Evolutionary conservation across 2,329 filamentous ascomycete species (phyloP), one percentile per base, ranked within the genome.

Genomic region (Rosellinia necatrix): DNA sequence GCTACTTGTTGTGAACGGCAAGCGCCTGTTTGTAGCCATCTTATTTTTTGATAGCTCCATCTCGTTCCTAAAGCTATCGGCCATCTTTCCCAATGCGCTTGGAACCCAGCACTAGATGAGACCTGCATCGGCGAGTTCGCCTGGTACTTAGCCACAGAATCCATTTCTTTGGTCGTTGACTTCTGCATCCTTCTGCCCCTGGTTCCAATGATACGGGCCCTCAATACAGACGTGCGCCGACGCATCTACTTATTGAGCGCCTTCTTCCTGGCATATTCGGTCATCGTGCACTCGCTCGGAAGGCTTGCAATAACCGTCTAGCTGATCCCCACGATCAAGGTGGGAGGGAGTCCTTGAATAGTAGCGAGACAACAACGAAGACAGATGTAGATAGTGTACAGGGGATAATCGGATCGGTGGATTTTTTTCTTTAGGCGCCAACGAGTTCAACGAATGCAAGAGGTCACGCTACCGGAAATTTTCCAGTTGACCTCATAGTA

Each of bases 11-110:
- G 17, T 50, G 13, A 47, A 56, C 21, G 56, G 32, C 19, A 61
- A 57, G 44, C 40, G 43, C 15, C 52, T 61, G n/a, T 61, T 53
- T 38, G 47, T 61, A 34, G 49, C 53, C 41, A 55, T 59, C 49
- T 61, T 61, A 46, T 57, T 61, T 27, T 61, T 59, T 50, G 56
- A 61, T 21, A 49, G 40, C 41, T 56, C 56, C 32, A 59, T 61
- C 37, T 51, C 59, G 17, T 37, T 61, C 38, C 59, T 56, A 9
- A 61, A 61, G 44, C 38, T 61, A 5, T 61, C 59, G 13, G 59
- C 56, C 46, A 49, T 61, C 17, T 59, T 53, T 48, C 59, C 59
- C 52, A 59, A 61, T 52, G 52, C 50, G 4, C 49, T 61, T 61
- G 17, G 29, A 38, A 9, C 44, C 59, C 44, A 56, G 44, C 44